Base-by-base conservation (phyloP, 75 land plant species). In the Selaginella moellendorffii region DNA sequence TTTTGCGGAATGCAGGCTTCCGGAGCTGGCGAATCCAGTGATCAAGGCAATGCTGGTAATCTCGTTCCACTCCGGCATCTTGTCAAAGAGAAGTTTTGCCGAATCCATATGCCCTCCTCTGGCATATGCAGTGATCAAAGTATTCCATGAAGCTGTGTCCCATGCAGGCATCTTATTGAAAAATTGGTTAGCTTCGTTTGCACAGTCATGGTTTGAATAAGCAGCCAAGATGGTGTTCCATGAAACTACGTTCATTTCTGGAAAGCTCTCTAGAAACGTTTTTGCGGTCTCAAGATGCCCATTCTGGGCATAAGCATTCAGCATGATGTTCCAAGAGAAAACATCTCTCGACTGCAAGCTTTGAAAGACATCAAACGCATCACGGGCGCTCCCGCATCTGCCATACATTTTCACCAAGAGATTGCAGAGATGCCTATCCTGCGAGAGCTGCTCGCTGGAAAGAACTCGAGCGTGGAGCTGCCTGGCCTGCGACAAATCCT, bases 241-340 rank as follows among this genome's bases (percentile, higher is more conserved):
- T 36, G 46, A 36, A 36, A 36, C 46, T 5, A 36, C 46, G 14
- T 36, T n/a, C n/a, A n/a, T 36, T 14, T 36, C 46, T 5, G 46
- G 46, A 5, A 36, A 5, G 5, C 46, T 36, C 14, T 36, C 46
- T 5, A 36, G 46, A 14, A 36, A 36, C 5, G 14, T 5, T 14
- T 36, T 14, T 36, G 46, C 46, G 10, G 5, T 14, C 46, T 36
- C 10, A 14, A 36, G 46, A 36, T 36, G 46, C 59, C 59, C 59
- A 21, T 56, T 56, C 24, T 56, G 59, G 59, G 59, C 59, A 56
- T 56, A 56, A 8, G 59, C 59, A 8, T 5, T 8, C 8, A 56
- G 25, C 59, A 56, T 56, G 24, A 56, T 19, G 19, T 24, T 24
- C 59, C 59, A 56, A 8, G 59, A 56, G 24, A 56, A 21, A 8